Conservation (phyloP, 768 basidiomycete genomes). For the Strobilomyces echinocephalus region DNA sequence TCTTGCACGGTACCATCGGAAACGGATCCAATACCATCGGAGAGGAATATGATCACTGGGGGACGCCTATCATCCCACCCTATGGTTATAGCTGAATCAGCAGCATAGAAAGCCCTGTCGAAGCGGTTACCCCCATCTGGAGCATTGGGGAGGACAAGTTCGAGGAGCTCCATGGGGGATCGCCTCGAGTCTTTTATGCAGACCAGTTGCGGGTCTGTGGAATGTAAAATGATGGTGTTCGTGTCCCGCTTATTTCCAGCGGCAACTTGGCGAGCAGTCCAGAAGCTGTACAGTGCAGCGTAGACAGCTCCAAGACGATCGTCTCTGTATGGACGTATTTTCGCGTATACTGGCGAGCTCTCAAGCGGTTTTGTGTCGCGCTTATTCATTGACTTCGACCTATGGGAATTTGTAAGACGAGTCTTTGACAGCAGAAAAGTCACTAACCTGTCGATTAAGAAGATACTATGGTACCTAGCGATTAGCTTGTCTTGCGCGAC, state of each 20-base stretch:
- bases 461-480: slow-evolving; percentile 8
- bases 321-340: slow-evolving; percentile 31
- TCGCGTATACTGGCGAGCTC: slow-evolving; percentile 31
- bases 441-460: slow-evolving; percentile 18
- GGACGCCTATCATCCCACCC: slow-evolving; percentile 44
- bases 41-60: slow-evolving; percentile 55
- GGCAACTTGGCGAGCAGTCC: slow-evolving; percentile 44
- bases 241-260: slow-evolving; percentile 40
- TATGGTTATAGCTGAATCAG: slow-evolving; percentile 35
- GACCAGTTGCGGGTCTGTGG: slow-evolving; percentile 22
- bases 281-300: slow-evolving; percentile 49
- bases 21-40: slow-evolving; percentile 46
- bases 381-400: slow-evolving; percentile 47
- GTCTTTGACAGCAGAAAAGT: background rate
- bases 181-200: slow-evolving; percentile 43
- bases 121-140: slow-evolving; percentile 43
- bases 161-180: slow-evolving; percentile 44
- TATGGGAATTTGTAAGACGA: no score
- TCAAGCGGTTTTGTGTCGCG: slow-evolving; percentile 39
- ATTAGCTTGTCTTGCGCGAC: background rate
- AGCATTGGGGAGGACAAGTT: slow-evolving; percentile 31
- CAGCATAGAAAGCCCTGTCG: slow-evolving; percentile 34
- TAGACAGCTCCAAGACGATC: slow-evolving; percentile 57
- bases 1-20: slow-evolving; percentile 31
- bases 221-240: slow-evolving; percentile 51